Percentiles rank a stretch among this genome's conserved stretches.
Conservation (phyloP, 2,329 filamentous ascomycete genomes). For the Penicillium sp. region DNA sequence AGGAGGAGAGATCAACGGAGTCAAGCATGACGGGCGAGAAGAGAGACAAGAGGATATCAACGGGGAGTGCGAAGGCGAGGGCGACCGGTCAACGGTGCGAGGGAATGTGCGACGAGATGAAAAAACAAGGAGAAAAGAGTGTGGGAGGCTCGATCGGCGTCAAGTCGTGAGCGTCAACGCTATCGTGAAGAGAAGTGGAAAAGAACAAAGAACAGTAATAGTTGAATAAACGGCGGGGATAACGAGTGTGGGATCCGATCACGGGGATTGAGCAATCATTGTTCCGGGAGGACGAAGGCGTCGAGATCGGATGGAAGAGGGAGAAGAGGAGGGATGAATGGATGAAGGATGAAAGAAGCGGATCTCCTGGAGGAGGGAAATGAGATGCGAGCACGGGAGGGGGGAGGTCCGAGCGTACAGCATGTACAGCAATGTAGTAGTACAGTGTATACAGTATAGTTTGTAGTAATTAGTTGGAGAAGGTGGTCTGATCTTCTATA, state of each 20-base stretch:
- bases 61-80: conserved; percentile 1
- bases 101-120: conserved; percentile 8
- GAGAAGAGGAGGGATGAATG: too few species aligned
- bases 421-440: conserved; percentile 1
- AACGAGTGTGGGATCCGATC: conserved; percentile 14
- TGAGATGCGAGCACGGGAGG: neutral
- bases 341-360: conserved; percentile 6
- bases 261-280: conserved; percentile 28
- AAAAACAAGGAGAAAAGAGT: conserved; percentile 27
- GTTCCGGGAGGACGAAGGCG: conserved; percentile 19
- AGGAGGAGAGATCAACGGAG: conserved; percentile 20
- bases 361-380: conserved; percentile 5
- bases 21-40: neutral
- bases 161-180: conserved; percentile 40
- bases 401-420: conserved; percentile 11
- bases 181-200: conserved; percentile 27
- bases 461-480: too few species aligned
- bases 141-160: conserved; percentile 37
- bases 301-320: conserved; percentile 17
- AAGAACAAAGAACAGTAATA: conserved; percentile 12
- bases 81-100: conserved; percentile 28
- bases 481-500: too few species aligned
- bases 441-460: neutral
- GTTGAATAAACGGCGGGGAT: neutral
- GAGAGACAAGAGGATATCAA: conserved; percentile 15